These are phyloP conservation scores for Aspergillus steynii DNA, from an alignment of 495 filamentous ascomycete genomes.

Conservation along the genomic window DNA sequence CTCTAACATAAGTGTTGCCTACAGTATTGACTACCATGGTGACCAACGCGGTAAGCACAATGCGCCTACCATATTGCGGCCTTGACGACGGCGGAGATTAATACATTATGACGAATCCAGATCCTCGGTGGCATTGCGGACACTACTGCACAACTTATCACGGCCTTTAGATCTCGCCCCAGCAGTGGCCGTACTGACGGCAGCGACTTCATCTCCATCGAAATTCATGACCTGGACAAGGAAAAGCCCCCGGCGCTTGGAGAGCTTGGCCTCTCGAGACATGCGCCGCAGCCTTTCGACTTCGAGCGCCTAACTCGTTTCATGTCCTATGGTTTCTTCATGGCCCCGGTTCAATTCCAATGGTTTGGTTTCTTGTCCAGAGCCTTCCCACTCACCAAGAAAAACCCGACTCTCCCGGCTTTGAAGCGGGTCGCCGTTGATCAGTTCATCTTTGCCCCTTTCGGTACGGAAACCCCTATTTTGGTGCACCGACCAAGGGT, in stretches of 20 bases:
- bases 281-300: constrained; percentile 81
- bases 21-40: constrained; percentile 97
- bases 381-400: constrained; percentile 82
- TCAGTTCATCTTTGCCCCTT: constrained; percentile 92
- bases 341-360: constrained; percentile 94
- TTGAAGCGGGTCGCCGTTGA: constrained; percentile 90
- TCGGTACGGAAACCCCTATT: constrained; percentile 55
- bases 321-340: constrained; percentile 93
- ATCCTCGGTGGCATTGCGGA: constrained; percentile 89
- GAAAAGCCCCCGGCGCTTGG: constrained; percentile 69
- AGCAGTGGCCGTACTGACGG: constrained; percentile 59
- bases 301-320: constrained; percentile 92
- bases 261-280: constrained; percentile 67
- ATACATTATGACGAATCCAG: constrained; percentile 36
- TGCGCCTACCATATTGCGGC: not conserved
- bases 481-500: not conserved
- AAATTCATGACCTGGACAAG: constrained; percentile 86
- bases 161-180: constrained; percentile 70
- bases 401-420: constrained; percentile 68
- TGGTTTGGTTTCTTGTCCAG: constrained; percentile 91
- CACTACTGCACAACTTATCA: constrained; percentile 92
- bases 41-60: constrained; percentile 76
- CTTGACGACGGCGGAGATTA: constrained; percentile 11
- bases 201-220: constrained; percentile 77
- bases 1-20: constrained; percentile 25